Evolutionary conservation across 1,139 yeast genomes (phyloP).

Genomic region (Torulaspora globosa): DNA sequence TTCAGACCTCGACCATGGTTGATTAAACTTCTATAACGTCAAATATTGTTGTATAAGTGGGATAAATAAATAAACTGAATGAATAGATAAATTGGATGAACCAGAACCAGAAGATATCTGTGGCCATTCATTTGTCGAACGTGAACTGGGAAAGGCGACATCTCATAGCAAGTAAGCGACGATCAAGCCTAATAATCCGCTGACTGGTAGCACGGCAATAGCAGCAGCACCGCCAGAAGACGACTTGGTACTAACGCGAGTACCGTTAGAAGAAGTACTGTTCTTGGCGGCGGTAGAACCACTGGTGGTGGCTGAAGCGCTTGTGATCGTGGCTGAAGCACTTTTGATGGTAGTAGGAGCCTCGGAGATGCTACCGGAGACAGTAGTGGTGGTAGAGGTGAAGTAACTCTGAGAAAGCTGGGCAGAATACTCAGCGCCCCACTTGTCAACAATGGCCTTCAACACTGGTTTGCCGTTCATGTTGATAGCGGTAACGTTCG

Average conservation of each 20-base stretch:
- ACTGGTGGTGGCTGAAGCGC: not conserved
- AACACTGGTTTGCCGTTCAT: conserved; percentile 40
- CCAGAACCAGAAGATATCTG: not conserved
- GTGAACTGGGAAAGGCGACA: not conserved
- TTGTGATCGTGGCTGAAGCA: conserved; percentile 3
- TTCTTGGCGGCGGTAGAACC: not conserved
- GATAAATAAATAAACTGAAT: conserved; percentile 5
- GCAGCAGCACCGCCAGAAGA: conserved; percentile 7
- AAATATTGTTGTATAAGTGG: not conserved
- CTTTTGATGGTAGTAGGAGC: conserved; percentile 12
- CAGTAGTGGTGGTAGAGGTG: conserved; percentile 34
- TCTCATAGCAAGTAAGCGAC: conserved; percentile 3
- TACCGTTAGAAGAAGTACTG: conserved; percentile 1
- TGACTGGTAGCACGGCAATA: not conserved
- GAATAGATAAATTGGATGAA: not conserved
- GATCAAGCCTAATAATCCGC: conserved; percentile 5
- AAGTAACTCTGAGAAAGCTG: conserved; percentile 27
- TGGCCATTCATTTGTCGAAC: not conserved
- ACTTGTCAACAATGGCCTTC: conserved; percentile 29
- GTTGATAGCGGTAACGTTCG: conserved; percentile 40
- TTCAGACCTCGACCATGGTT: not conserved
- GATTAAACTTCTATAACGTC: not conserved
- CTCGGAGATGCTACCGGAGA: conserved; percentile 23
- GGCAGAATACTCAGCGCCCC: conserved; percentile 29
- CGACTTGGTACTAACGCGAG: not conserved